Base-by-base conservation (phyloP, 768 basidiomycete species). In the Podaxis rugospora region DNA sequence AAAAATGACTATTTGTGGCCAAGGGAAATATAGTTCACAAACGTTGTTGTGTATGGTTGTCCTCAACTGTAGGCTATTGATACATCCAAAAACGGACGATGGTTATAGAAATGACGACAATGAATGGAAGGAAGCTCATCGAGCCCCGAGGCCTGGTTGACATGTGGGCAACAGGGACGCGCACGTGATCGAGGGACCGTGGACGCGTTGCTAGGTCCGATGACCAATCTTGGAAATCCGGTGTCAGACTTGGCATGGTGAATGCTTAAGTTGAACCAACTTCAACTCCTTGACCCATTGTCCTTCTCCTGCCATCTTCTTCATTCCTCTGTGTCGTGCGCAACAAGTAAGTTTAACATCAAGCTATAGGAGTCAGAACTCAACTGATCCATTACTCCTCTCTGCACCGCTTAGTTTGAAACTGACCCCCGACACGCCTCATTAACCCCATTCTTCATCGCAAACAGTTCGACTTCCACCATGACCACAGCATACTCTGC, bases 401-500 rank as follows among this genome's bases (percentile, higher is more conserved):
- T 53, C n/a, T 1, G 54, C 37, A 55, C 27, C 25, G 23, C 18
- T n/a, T 49, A 21, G n/a, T 57, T 46, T 35, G 16, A n/a, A 35
- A 3, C 46, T 27, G 10, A 14, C n/a, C 32, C 18, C 28, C 36
- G 55, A 35, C 44, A 3, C 36, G 42, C 42, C 40, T 25, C 21
- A 25, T 27, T 23, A n/a, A 36, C 5, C 39, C 27, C 21, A 9
- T 32, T 49, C 49, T 21, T 35, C 36, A 13, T 53, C 51, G 35
- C 7, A 35, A 37, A 21, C 18, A 11, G 25, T 42, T 28, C 9
- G 42, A 16, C 54, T 55, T 35, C 23, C 18, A 27, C 27, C 51
- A 60, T 60, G 59, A 35, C 51, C 21, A 47, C 81, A 65, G 70
- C 78, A 39, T 89, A 89, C 67, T 89, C 88, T 32, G 74, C 83